phyloP scores from a whole-genome alignment of 768 basidiomycete genomes.

The Pleurotus djamor region DNA sequence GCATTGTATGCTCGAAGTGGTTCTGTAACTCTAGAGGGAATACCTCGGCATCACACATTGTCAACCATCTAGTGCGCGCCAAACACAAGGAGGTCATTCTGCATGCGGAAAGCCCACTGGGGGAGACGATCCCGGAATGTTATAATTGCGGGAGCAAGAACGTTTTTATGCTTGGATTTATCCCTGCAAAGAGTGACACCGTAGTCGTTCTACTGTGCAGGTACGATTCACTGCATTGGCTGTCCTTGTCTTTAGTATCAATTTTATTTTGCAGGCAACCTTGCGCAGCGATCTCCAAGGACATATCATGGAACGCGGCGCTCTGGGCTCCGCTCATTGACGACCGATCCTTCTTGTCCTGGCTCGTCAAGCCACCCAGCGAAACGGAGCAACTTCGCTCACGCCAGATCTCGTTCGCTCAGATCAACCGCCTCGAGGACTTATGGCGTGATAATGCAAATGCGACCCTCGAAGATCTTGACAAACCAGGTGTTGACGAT shows the following conservation, averaged over 20 bases:
- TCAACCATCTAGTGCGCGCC: constrained; percentile 97
- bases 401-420: constrained; percentile 94
- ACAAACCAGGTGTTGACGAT: constrained; percentile 97
- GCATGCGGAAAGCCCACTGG: constrained; percentile 92
- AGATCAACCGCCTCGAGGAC: constrained; percentile 97
- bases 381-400: constrained; percentile 96
- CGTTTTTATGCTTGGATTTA: constrained; percentile 99
- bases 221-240: constrained; percentile 41
- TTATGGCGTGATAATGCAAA: constrained; percentile 96
- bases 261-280: constrained; percentile 68
- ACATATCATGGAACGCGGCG: constrained; percentile 97
- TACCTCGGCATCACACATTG: constrained; percentile 97
- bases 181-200: constrained; percentile 98
- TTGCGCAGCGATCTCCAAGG: constrained; percentile 94
- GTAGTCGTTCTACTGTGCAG: constrained; percentile 97
- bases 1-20: constrained; percentile 90
- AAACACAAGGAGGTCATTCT: constrained; percentile 99
- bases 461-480: constrained; percentile 94
- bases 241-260: constrained; percentile 6
- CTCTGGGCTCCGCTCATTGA: constrained; percentile 99
- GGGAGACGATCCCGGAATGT: constrained; percentile 98
- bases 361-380: constrained; percentile 96
- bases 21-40: constrained; percentile 99
- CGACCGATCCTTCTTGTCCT: constrained; percentile 97
- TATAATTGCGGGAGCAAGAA: constrained; percentile 99